phyloP scores from a whole-genome alignment of 352 stramenopile genomes.

The Phytophthora citrophthora region DNA sequence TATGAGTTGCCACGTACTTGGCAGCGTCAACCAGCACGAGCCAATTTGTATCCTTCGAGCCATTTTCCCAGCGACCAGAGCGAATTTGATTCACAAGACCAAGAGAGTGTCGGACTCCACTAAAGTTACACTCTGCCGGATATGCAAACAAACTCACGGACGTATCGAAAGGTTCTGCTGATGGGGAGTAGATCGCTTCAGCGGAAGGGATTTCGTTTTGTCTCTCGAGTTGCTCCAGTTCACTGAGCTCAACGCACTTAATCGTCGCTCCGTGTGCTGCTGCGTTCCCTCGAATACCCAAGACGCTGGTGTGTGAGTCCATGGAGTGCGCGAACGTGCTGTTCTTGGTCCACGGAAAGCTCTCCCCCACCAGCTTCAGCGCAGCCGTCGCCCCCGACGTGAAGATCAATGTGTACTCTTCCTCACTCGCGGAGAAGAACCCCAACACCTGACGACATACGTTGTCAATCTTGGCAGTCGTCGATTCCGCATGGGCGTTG shows the following conservation, averaged over 20 bases:
- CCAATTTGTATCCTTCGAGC: constrained; percentile 41
- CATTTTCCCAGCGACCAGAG: constrained; percentile 22
- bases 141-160: constrained; percentile 64
- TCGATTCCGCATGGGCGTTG: constrained; percentile 41
- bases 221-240: constrained; percentile 45
- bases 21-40: constrained; percentile 76
- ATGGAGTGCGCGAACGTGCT: constrained; percentile 67
- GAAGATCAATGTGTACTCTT: constrained; percentile 85
- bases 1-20: constrained; percentile 66
- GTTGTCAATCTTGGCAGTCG: constrained; percentile 47
- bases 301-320: constrained; percentile 78
- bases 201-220: neutral
- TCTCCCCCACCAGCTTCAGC: constrained; percentile 85
- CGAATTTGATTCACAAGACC: constrained; percentile 48
- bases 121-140: constrained; percentile 84
- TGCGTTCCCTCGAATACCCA: constrained; percentile 67
- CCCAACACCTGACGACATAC: constrained; percentile 57
- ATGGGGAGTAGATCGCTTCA: neutral
- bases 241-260: constrained; percentile 41
- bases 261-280: constrained; percentile 29
- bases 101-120: constrained; percentile 57
- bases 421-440: constrained; percentile 73
- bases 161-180: neutral
- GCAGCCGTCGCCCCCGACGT: constrained; percentile 83
- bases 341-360: constrained; percentile 68